Evolutionary conservation across 2,329 filamentous ascomycete species (phyloP).

Genomic region (Blumeria hordei): DNA sequence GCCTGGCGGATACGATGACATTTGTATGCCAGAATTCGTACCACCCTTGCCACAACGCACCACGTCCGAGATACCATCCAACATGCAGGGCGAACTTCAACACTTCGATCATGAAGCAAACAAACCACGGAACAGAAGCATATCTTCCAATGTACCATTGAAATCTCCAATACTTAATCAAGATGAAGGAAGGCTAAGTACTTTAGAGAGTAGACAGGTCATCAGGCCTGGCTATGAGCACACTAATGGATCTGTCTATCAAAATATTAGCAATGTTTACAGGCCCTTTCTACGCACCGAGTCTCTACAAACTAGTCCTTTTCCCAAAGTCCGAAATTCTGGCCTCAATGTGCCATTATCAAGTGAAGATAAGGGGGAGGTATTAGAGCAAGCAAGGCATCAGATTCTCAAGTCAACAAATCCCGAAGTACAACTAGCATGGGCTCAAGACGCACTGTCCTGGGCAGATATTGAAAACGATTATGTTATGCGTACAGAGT

Average conservation of each 20-base stretch:
- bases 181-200: conserved; percentile 4
- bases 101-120: conserved; percentile 64
- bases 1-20: conserved; percentile 42
- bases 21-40: conserved; percentile 42
- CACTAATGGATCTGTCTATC: conserved; percentile 15
- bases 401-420: conserved; percentile 82
- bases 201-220: conserved; percentile 4
- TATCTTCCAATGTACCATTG: conserved; percentile 5
- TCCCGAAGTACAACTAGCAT: conserved; percentile 85
- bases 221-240: conserved; percentile 11
- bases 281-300: conserved; percentile 4
- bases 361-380: conserved; percentile 82
- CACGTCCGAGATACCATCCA: conserved; percentile 85
- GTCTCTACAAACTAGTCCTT: conserved; percentile 67
- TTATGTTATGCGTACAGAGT: conserved; percentile 27
- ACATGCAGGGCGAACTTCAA: conserved; percentile 87
- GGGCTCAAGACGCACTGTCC: conserved; percentile 77
- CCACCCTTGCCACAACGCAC: conserved; percentile 53
- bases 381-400: conserved; percentile 60
- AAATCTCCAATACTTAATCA: conserved; percentile 4
- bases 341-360: conserved; percentile 79
- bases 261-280: conserved; percentile 11
- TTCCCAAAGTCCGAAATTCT: conserved; percentile 56
- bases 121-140: conserved; percentile 16
- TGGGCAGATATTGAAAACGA: conserved; percentile 72